A percentile compares a stretch with the other conserved stretches of the same genome.
Evolutionary conservation across 495 filamentous ascomycete genomes (phyloP).

Genomic region (Hypoxylon fragiforme): DNA sequence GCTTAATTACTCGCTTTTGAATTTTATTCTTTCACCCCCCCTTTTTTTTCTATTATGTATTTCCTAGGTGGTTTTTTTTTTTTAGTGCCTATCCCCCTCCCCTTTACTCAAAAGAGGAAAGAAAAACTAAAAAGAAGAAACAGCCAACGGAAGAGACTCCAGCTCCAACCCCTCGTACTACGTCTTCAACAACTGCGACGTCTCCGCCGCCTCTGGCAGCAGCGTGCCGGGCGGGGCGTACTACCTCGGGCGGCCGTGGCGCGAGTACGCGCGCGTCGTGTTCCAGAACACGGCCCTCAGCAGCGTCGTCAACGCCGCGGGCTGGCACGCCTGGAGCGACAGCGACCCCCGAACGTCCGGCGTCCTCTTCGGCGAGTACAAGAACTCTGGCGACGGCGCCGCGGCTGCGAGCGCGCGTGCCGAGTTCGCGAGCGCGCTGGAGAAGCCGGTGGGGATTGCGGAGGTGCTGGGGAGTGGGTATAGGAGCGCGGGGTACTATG

Average conservation of each 20-base stretch:
- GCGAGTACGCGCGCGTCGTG: constrained; percentile 29
- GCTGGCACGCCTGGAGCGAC: constrained; percentile 32
- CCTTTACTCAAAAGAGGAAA: too few species aligned
- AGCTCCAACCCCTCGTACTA: too few species aligned
- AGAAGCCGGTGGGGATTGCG: too few species aligned
- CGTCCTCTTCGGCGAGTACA: constrained; percentile 33
- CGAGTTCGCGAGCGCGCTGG: neutral
- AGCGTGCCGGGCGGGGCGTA: constrained; percentile 10
- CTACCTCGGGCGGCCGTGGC: constrained; percentile 24
- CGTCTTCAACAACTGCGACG: constrained; percentile 41
- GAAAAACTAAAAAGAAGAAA: too few species aligned
- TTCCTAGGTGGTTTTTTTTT: too few species aligned
- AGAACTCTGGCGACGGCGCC: constrained; percentile 29
- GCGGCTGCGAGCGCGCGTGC: neutral
- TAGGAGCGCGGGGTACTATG: too few species aligned
- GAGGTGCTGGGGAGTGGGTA: too few species aligned
- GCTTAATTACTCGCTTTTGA: too few species aligned
- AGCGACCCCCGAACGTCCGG: constrained; percentile 18
- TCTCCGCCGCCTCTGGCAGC: constrained; percentile 15
- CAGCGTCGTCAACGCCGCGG: constrained; percentile 23
- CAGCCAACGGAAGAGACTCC: too few species aligned
- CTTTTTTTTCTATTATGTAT: too few species aligned
- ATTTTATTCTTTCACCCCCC: too few species aligned
- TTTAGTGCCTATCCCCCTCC: too few species aligned
- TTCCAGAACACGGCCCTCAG: constrained; percentile 31